These are phyloP conservation scores for Blastobotrys americana DNA, from an alignment of 805 yeast genomes.

Conservation along the genomic window DNA sequence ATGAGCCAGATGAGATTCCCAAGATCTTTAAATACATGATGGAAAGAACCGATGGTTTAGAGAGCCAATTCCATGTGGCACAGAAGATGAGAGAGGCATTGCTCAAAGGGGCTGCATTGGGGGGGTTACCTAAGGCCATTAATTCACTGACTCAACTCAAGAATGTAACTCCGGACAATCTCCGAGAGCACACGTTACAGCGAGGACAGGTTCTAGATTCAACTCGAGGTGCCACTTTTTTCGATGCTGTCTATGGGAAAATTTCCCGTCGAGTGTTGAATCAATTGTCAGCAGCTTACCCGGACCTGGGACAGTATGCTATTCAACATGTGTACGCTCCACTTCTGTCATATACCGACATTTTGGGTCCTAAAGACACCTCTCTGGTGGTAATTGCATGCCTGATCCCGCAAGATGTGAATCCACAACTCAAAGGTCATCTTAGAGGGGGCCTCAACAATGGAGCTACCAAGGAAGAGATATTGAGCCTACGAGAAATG, in stretches of 20 bases:
- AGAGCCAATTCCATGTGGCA: conserved; percentile 33
- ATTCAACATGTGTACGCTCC: conserved; percentile 71
- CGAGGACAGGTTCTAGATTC: conserved; percentile 17
- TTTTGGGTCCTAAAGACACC: conserved; percentile 61
- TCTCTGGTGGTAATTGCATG: conserved; percentile 71
- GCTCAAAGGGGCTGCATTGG: conserved; percentile 68
- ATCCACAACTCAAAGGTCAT: conserved; percentile 89
- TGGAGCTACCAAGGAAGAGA: conserved; percentile 61
- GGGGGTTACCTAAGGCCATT: conserved; percentile 80
- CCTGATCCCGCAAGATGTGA: conserved; percentile 86
- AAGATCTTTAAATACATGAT: conserved; percentile 64
- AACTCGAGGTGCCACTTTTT: conserved; percentile 53
- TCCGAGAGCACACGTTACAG: conserved; percentile 31
- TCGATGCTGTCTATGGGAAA: conserved; percentile 71
- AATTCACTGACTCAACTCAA: conserved; percentile 63
- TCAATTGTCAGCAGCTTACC: conserved; percentile 69
- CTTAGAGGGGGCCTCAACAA: conserved; percentile 75
- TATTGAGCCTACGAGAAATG: conserved; percentile 52
- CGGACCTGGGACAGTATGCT: conserved; percentile 74
- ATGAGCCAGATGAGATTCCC: conserved; percentile 76
- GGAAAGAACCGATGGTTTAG: conserved; percentile 1
- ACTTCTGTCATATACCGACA: conserved; percentile 57
- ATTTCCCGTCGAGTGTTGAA: conserved; percentile 57
- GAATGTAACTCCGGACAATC: conserved; percentile 52
- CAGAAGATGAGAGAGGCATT: conserved; percentile 66